Evolutionary conservation across 2,329 filamentous ascomycete species (phyloP), one percentile per base, ranked within the genome.

Genomic region (Pseudopyricularia javanii): DNA sequence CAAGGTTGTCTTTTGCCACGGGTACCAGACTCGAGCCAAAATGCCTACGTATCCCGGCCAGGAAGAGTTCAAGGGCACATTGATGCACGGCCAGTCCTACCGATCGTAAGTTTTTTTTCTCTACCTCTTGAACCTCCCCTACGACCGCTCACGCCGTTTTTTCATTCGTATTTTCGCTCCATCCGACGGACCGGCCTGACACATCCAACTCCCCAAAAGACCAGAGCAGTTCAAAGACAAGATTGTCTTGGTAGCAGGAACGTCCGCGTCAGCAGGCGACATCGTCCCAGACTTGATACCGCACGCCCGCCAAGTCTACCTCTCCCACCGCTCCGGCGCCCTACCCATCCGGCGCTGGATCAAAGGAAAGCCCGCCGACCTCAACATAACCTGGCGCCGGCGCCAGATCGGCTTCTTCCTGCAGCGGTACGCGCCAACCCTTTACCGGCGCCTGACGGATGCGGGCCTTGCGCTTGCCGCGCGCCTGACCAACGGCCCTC

Each of bases 181-280:
- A n/a, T n/a, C 17, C 24, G n/a, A 53, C 56, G 56, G 17, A 54
- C 54, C 53, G 26, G 26, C 49, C 56, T 53, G 34, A 47, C 49
- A 7, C 17, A 58, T 7, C 17, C 35, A 64, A 43, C 17, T 4
- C n/a, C 37, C 37, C 14, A 8, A 22, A 22, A 43, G 64, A 3
- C 59, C 66, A 2, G 58, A 62, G 2, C 58, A 60, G 17, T 74
- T 71, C 58, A 62, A 64, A 12, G 67, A 61, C 7, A 70, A 73
- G 56, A 70, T 61, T 9, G 69, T 75, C 2, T 53, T 75, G 1
- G 60, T 76, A 0, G 61, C 75, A 2, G 73, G 73, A 6, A 58
- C 74, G 26, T 68, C 68, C 15, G 69, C 67, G 47, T 72, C 68
- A 1, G 59, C 64, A 0, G 64, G 62, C 20, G 68, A 72, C 53